Conservation (phyloP, 306 rosid genomes). For the Vachellia collinsii region DNA sequence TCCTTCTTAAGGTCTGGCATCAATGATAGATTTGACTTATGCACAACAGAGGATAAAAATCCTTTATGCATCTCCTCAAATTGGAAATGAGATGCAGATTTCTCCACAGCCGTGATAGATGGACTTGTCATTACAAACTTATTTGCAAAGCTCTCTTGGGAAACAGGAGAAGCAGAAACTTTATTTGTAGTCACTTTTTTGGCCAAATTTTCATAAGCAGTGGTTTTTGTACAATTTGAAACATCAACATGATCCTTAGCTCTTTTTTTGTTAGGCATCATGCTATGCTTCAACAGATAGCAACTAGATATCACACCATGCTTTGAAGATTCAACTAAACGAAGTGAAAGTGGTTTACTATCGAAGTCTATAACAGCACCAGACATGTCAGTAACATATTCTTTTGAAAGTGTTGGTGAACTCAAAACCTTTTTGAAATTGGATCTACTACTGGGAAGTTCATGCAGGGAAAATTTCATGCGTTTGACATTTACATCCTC, state of each 20-base stretch:
- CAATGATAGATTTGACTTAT: slow-evolving; percentile 43
- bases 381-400: slow-evolving; percentile 43
- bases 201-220: slow-evolving; percentile 50
- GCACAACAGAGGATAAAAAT: slow-evolving; percentile 45
- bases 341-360: slow-evolving; percentile 57
- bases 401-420: slow-evolving; percentile 48
- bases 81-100: slow-evolving; percentile 54
- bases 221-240: slow-evolving; percentile 44
- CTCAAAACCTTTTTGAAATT: slow-evolving; percentile 46
- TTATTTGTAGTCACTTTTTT: slow-evolving; percentile 54
- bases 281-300: slow-evolving; percentile 59
- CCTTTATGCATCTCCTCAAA: slow-evolving; percentile 54
- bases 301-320: slow-evolving; percentile 75
- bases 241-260: slow-evolving; percentile 44
- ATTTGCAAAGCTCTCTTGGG: slow-evolving; percentile 85
- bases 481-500: slow-evolving; percentile 62
- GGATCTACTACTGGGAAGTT: slow-evolving; percentile 50
- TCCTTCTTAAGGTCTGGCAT: slow-evolving; percentile 53
- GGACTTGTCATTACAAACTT: slow-evolving; percentile 66
- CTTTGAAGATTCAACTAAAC: slow-evolving; percentile 78
- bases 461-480: slow-evolving; percentile 61
- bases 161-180: slow-evolving; percentile 78
- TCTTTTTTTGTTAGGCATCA: slow-evolving; percentile 43
- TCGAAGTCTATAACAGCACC: slow-evolving; percentile 44
- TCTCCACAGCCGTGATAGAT: slow-evolving; percentile 46